Evolutionary conservation across 2,329 filamentous ascomycete species (phyloP), one percentile per base, ranked within the genome.

Genomic region (Aureobasidium sp.): DNA sequence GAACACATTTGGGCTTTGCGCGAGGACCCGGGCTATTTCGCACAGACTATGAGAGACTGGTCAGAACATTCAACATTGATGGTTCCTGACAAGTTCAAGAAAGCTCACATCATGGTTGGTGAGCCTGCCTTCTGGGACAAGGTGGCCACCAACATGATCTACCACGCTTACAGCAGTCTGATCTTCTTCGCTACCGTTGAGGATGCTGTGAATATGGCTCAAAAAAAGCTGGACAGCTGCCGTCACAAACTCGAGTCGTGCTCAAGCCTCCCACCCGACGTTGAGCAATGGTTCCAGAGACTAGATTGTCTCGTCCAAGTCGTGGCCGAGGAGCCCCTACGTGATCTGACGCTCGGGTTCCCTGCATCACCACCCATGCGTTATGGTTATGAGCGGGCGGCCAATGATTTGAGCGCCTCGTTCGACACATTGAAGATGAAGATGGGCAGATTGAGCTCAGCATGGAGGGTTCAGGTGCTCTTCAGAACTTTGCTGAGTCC

Each of bases 21-120:
- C 8, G 84, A 87, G 66, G 84, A 87, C 67, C 83, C 84, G 0
- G 71, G 71, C 0, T 86, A 85, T 70, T 86, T 86, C 65, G 70
- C 74, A 4, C 73, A 81, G 1, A 61, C 70, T 0, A 47, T 84
- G 1, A 64, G 68, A 9, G 78, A 82, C 1, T 66, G 68, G 32
- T 74, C 72, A 26, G 80, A 83, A 13, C 83, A 85, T 66, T 72
- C 76, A 0, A 69, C 70, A 9, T 77, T 82, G 52, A 69, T 73
- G 59, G 20, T 82, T 20, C 75, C 69, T n/a, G 80, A 82, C 59
- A 65, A 61, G 0, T 29, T 67, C 3, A 75, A 76, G 17, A 61
- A 70, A 3, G 10, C 59, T 1, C 74, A 77, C 43, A 71, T n/a
- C 61, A n/a, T 37, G 26, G 60, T 62, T 10, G 60, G 52, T 43